Base-by-base conservation (phyloP, 139 green algal genomes). In the Chlorella ohadii region DNA sequence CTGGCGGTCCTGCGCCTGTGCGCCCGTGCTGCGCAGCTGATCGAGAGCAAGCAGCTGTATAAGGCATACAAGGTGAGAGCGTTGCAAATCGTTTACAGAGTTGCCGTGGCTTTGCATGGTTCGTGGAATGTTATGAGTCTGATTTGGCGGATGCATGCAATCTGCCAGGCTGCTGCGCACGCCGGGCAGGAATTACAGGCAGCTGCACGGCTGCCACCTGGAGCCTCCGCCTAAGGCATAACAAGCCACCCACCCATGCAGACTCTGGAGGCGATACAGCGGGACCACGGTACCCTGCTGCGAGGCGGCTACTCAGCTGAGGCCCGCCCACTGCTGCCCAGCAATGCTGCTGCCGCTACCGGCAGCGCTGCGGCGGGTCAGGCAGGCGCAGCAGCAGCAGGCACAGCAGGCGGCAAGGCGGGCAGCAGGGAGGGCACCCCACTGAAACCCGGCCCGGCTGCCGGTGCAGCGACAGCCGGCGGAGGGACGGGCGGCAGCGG, bases 1-100 rank as follows among this genome's bases (percentile, higher is more conserved):
- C 75, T 85, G n/a, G 81, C 72, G 33, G 82, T 95, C 78, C 88
- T 95, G 57, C 63, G 85, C 57, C 78, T 86, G 78, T 94, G 90
- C 64, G 56, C 88, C 23, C 39, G 71, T 3, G 89, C 88, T 0
- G 85, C 81, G 15, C 65, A 84, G 68, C 83, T 89, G 28, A 79
- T 94, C 4, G 74, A 88, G 7, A 70, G 85, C 68, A 78, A 81
- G 33, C 82, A 90, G 82, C 86, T 95, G 65, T 95, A 92, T 80
- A 88, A 88, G 25, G 91, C 92, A 0, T 88, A 91, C 72, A 84
- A 84, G 51, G 51, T 59, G 51, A 22, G 51, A 22, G 12, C 12
- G 3, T 22, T 59, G 51, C n/a, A n/a, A n/a, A n/a, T n/a, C n/a
- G n/a, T n/a, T n/a, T n/a, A n/a, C n/a, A n/a, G n/a, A n/a, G n/a